Evolutionary conservation across 2,329 filamentous ascomycete species (phyloP), one percentile per base, ranked within the genome.

Genomic region (Gnomoniopsis smithogilvyi): DNA sequence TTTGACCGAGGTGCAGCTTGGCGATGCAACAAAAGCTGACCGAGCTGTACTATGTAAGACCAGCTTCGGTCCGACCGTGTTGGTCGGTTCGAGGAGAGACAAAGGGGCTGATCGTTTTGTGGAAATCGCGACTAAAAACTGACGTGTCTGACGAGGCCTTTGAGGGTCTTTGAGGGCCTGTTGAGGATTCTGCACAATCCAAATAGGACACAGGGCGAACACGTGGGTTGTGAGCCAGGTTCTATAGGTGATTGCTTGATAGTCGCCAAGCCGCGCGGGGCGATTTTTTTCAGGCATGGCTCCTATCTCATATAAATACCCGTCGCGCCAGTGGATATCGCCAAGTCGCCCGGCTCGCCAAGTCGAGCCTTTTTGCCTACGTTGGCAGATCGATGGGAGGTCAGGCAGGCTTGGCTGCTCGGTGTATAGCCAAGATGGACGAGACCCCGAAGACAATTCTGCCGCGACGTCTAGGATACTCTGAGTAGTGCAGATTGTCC

Each of bases 211-310:
- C 26, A 30, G 8, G 26, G 26, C 26, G 36, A 45, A 45, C 55
- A 57, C 55, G 55, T 57, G 55, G 55, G 47, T 38, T 36, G 19
- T 50, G 47, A 51, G 36, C 34, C 22, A 30, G 46, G 46, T 43
- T 38, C 56, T 46, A 59, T 59, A 59, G 57, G 57, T 50, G 52
- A 46, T 14, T 8, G 26, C 10, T 46, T 7, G 52, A n/a, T 47
- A 30, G n/a, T 43, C 46, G 57, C 57, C 57, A 59, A 59, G 57
- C 12, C 15, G 22, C 41, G 51, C 57, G 52, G 12, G 56, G 57
- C 50, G 57, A 30, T 47, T 51, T 46, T 48, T 43, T 21, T 47
- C 41, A 43, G 46, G 45, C 52, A 50, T 36, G 46, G 41, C 34
- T 36, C 38, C 38, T 24, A 26, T 38, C 19, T 34, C 45, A 51